Conservation (phyloP, 495 filamentous ascomycete species). For the Neurospora hispaniola region DNA sequence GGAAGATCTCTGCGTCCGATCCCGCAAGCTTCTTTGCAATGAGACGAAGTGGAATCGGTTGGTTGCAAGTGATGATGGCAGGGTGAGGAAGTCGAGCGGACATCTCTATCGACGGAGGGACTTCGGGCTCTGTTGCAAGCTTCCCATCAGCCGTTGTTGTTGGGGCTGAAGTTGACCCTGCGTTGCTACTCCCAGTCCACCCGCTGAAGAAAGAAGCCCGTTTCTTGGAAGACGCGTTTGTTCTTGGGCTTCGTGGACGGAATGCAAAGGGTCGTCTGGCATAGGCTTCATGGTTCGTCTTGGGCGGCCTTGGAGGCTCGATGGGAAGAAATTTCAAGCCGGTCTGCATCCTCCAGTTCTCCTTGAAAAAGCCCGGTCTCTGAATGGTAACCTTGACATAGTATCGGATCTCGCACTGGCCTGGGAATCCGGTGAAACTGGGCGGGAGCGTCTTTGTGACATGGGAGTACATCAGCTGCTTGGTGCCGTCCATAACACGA, state of each 20-base stretch:
- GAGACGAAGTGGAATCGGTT: slow-evolving; percentile 70
- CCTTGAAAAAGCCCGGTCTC: slow-evolving; percentile 70
- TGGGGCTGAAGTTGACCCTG: background rate
- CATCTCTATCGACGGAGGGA: slow-evolving; percentile 42
- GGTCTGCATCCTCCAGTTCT: slow-evolving; percentile 58
- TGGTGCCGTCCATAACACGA: slow-evolving; percentile 40
- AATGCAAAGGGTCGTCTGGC: slow-evolving; percentile 77
- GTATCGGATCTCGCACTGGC: slow-evolving; percentile 80
- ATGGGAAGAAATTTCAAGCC: slow-evolving; percentile 82
- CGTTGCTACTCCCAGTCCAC: background rate
- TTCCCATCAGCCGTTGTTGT: background rate
- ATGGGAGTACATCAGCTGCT: slow-evolving; percentile 50
- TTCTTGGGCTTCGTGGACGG: slow-evolving; percentile 21
- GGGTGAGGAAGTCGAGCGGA: slow-evolving; percentile 83
- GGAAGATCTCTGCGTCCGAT: slow-evolving; percentile 49
- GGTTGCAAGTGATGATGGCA: slow-evolving; percentile 78
- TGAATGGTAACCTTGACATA: slow-evolving; percentile 87
- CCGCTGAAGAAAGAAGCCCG: background rate
- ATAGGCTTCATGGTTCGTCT: slow-evolving; percentile 66
- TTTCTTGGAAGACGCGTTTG: background rate
- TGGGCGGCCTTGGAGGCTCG: slow-evolving; percentile 66
- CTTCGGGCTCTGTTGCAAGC: background rate
- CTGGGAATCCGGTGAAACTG: slow-evolving; percentile 69
- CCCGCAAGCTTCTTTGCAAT: slow-evolving; percentile 64
- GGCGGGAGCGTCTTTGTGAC: slow-evolving; percentile 83